A percentile compares a stretch with the other conserved stretches of the same genome.
Evolutionary conservation across 306 rosid species (phyloP).

Genomic region (Hippophae gyantsensis): DNA sequence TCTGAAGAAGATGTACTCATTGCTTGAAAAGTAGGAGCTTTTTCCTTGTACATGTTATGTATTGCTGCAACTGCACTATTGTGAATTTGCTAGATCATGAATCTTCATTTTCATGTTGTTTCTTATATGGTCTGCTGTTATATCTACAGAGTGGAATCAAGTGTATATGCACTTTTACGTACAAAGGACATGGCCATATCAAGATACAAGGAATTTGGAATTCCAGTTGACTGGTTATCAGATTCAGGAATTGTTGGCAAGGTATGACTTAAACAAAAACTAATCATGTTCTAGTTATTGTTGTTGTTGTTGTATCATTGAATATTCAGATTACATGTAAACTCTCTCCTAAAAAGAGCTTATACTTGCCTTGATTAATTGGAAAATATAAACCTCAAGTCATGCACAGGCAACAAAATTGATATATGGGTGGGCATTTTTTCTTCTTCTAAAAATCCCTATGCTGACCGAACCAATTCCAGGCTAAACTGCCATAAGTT

Average conservation of each 20-base stretch:
- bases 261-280: slow-evolving; percentile 37
- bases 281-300: not conserved
- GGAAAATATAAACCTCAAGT: too few relatives aligned
- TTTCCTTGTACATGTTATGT: slow-evolving; percentile 15
- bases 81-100: not conserved
- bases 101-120: not conserved
- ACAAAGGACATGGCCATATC: slow-evolving; percentile 97
- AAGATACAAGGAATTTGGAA: slow-evolving; percentile 83
- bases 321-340: too few relatives aligned
- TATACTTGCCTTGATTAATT: too few relatives aligned
- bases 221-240: slow-evolving; percentile 78
- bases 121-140: not conserved
- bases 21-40: slow-evolving; percentile 82
- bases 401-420: too few relatives aligned
- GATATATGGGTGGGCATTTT: too few relatives aligned
- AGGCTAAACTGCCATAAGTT: too few relatives aligned
- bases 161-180: slow-evolving; percentile 80
- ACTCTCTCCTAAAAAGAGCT: too few relatives aligned
- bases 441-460: too few relatives aligned
- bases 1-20: slow-evolving; percentile 89
- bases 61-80: not conserved
- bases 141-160: slow-evolving; percentile 70
- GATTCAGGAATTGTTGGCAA: slow-evolving; percentile 98
- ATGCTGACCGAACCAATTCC: too few relatives aligned
- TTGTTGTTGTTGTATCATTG: not conserved